These are phyloP conservation scores for Annulohypoxylon truncatum DNA, from an alignment of 2,329 filamentous ascomycete species.

Conservation along the genomic window DNA sequence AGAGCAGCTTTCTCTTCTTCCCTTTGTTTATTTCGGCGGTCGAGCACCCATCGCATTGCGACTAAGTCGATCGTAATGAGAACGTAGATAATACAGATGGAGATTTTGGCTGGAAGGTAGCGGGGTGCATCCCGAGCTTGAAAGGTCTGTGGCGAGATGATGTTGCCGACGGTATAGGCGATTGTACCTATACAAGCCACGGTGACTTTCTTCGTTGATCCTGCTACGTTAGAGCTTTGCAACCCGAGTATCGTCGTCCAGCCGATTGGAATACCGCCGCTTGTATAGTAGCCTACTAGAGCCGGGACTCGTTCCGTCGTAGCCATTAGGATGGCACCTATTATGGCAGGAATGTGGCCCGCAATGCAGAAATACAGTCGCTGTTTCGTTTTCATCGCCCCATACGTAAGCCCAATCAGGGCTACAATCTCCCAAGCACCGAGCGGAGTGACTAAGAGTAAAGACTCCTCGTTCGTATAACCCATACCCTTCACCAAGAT, in stretches of 20 bases:
- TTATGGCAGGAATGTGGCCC: conserved; percentile 52
- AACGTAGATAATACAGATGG: conserved; percentile 44
- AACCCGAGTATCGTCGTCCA: conserved; percentile 54
- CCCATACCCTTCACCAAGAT: conserved; percentile 55
- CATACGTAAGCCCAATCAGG: conserved; percentile 52
- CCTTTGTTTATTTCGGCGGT: conserved; percentile 47
- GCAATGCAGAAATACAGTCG: conserved; percentile 52
- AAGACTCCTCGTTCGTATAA: conserved; percentile 49
- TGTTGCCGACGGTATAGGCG: conserved; percentile 56
- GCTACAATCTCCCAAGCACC: conserved; percentile 54
- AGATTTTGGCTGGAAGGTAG: conserved; percentile 42
- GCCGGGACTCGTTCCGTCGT: conserved; percentile 52
- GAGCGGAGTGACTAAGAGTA: conserved; percentile 53
- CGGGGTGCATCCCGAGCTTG: conserved; percentile 49
- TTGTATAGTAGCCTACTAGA: conserved; percentile 54
- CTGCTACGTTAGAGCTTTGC: conserved; percentile 52
- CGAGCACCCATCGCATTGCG: conserved; percentile 48
- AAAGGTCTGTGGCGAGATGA: conserved; percentile 57
- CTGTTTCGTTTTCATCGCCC: conserved; percentile 52
- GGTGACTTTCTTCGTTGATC: conserved; percentile 53
- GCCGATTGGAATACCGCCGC: conserved; percentile 53
- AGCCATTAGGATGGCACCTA: conserved; percentile 54
- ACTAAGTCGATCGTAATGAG: conserved; percentile 48
- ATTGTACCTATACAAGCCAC: conserved; percentile 51
- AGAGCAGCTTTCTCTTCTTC: conserved; percentile 44